A percentile compares a stretch with the other conserved stretches of the same genome.
Evolutionary conservation across 2,329 filamentous ascomycete species (phyloP).

Genomic region (Clarireedia homoeocarpa): DNA sequence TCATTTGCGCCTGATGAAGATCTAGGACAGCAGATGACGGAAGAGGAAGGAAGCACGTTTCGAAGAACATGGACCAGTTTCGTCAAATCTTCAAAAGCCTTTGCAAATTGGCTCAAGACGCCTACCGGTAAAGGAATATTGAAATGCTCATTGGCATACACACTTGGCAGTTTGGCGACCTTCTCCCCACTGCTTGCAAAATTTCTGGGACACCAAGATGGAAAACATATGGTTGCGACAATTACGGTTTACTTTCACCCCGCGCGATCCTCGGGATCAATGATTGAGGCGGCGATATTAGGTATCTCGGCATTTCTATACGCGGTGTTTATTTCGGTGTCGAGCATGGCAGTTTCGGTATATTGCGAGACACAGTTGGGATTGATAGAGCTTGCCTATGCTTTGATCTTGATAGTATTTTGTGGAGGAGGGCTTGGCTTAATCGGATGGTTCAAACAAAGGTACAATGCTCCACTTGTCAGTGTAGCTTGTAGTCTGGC

Average conservation of each 20-base stretch:
- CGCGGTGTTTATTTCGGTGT: slow-evolving; percentile 64
- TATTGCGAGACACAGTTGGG: slow-evolving; percentile 63
- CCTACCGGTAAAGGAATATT: slow-evolving; percentile 71
- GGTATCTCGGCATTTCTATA: slow-evolving; percentile 74
- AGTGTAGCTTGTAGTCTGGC: slow-evolving; percentile 81
- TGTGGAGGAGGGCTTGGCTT: slow-evolving; percentile 81
- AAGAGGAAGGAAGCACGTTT: slow-evolving; percentile 23
- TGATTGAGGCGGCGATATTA: slow-evolving; percentile 77
- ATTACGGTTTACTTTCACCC: slow-evolving; percentile 95
- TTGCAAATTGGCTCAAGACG: slow-evolving; percentile 57
- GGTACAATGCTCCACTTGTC: slow-evolving; percentile 67
- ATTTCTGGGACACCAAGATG: slow-evolving; percentile 75
- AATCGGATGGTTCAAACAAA: slow-evolving; percentile 81
- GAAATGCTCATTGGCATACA: slow-evolving; percentile 86
- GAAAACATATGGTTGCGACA: slow-evolving; percentile 89
- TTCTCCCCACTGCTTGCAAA: slow-evolving; percentile 67
- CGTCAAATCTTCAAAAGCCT: slow-evolving; percentile 31
- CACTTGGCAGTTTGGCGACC: slow-evolving; percentile 78
- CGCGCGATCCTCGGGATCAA: slow-evolving; percentile 75
- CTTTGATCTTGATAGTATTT: slow-evolving; percentile 72
- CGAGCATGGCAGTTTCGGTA: slow-evolving; percentile 83
- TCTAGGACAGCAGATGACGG: neutral
- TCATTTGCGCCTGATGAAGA: slow-evolving; percentile 10
- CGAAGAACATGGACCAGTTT: slow-evolving; percentile 29
- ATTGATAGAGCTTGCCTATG: slow-evolving; percentile 64